Base-by-base conservation (phyloP, 306 rosid genomes). In the Quercus bicolor region DNA sequence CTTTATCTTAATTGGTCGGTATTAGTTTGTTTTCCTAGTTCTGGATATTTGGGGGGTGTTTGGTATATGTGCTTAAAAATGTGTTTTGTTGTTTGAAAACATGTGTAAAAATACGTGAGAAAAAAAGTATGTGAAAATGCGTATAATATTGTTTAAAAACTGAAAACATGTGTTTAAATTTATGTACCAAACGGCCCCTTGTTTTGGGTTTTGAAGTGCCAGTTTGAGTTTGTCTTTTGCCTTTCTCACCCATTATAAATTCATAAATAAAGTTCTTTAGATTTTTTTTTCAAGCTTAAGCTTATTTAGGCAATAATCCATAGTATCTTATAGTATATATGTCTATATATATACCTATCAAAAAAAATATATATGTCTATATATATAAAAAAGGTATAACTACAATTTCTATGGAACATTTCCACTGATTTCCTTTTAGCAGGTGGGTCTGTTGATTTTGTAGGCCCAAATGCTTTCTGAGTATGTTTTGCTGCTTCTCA, bases 1-100 rank as follows among this genome's bases (percentile, higher is more conserved):
- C 51, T 94, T 94, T 59, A 70, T 86, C 81, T 83, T 87, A 61
- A 83, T 92, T 78, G 74, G 86, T 79, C 92, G 98, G 13, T 92
- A 91, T 78, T 92, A 84, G 73, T 59, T 56, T 76, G 20, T 75
- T 34, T 68, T 79, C 70, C 10, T 24, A 34, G 69, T 59, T 70
- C 43, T 72, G 69, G 77, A 77, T 4, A 2, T 40, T 75, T 26
- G 33, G 31, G 31, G 31, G 31, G 4, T 28, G 4, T 28, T 28
- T 28, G 31, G 31, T 28, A 28, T 0, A 28, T 28, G 31, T 0
- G 0, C 4, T 28, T 28, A 3, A 28, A 28, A 28, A 28, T 28
- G 0, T 28, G 31, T 28, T 28, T 28, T 28, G 4, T 28, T 5
- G 34, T 33, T 33, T 33, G 5, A 4, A 33, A 33, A 4, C 5